Evolutionary conservation across 192 early-diverging fungal genomes (phyloP).

Genomic region (Linderina pennispora): DNA sequence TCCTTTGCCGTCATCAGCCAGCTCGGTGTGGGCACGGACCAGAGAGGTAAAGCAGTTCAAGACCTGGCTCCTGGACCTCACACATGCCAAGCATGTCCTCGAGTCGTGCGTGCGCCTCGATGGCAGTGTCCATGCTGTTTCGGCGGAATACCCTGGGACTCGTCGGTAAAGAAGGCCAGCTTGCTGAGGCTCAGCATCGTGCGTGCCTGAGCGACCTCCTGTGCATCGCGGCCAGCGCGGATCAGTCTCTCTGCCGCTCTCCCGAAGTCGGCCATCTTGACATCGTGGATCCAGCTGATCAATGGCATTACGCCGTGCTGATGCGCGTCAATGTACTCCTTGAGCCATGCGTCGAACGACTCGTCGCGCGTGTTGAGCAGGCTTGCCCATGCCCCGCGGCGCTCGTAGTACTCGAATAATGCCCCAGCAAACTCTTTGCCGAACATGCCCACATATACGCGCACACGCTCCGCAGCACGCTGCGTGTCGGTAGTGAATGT

Average conservation of each 20-base stretch:
- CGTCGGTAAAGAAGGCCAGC: conserved; percentile 20
- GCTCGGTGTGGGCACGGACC: conserved; percentile 1
- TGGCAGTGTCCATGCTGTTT: conserved; percentile 1
- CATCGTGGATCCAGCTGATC: conserved; percentile 38
- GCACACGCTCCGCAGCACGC: conserved; percentile 24
- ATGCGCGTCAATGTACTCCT: conserved; percentile 21
- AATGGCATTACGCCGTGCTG: conserved; percentile 10
- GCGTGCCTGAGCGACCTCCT: conserved; percentile 15
- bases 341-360: conserved; percentile 14
- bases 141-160: neutral
- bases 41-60: conserved; percentile 4
- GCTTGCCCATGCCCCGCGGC: conserved; percentile 39
- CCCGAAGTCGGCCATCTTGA: conserved; percentile 25
- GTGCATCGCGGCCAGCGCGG: conserved; percentile 23
- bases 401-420: conserved; percentile 41
- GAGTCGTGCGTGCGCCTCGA: conserved; percentile 16
- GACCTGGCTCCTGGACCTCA: conserved; percentile 21
- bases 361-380: conserved; percentile 16
- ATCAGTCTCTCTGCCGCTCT: conserved; percentile 25
- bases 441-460: conserved; percentile 17
- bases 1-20: conserved; percentile 7
- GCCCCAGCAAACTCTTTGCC: conserved; percentile 25
- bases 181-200: conserved; percentile 39
- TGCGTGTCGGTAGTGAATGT: conserved; percentile 17
- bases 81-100: conserved; percentile 38